Evolutionary conservation across 495 filamentous ascomycete genomes (phyloP).

Genomic region (Pyrenopolyporus hunteri): DNA sequence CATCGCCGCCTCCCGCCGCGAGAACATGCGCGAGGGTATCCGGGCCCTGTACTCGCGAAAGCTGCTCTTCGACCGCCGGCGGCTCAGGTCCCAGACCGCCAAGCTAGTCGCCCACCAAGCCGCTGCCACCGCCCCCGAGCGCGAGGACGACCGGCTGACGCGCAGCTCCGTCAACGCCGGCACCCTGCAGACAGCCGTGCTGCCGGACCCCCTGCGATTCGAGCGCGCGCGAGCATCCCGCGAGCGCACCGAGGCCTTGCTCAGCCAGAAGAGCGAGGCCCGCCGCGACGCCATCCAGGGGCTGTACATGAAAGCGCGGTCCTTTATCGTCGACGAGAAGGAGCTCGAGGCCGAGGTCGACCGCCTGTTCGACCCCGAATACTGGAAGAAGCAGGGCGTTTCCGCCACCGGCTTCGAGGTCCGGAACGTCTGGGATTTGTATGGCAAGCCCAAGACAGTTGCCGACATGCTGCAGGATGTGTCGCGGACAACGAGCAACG

Average conservation of each 20-base stretch:
- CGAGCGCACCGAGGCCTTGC: slow-evolving; percentile 26
- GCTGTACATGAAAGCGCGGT: slow-evolving; percentile 54
- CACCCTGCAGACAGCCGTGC: slow-evolving; percentile 40
- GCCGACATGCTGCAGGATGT: slow-evolving; percentile 38
- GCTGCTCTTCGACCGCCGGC: slow-evolving; percentile 22
- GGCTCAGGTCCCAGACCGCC: slow-evolving; percentile 10
- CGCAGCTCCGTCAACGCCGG: slow-evolving; percentile 45
- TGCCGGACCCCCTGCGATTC: slow-evolving; percentile 46
- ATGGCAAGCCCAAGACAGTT: slow-evolving; percentile 43
- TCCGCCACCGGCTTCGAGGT: slow-evolving; percentile 19
- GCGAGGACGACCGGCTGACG: slow-evolving; percentile 51
- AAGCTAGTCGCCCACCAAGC: slow-evolving; percentile 31
- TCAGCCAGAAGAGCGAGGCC: slow-evolving; percentile 42
- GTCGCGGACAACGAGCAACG: slow-evolving; percentile 22
- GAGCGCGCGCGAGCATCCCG: slow-evolving; percentile 35
- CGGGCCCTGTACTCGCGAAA: slow-evolving; percentile 49
- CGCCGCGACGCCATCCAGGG: slow-evolving; percentile 53
- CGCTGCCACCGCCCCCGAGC: slow-evolving; percentile 47
- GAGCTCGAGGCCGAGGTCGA: slow-evolving; percentile 48
- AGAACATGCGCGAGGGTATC: slow-evolving; percentile 46
- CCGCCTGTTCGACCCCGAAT: slow-evolving; percentile 42
- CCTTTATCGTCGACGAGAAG: slow-evolving; percentile 55
- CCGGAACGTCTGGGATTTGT: slow-evolving; percentile 50
- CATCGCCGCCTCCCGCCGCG: slow-evolving; percentile 47
- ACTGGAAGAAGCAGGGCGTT: slow-evolving; percentile 30